Percentiles rank a stretch among this genome's conserved stretches.
phyloP scores from a whole-genome alignment of 2,329 filamentous ascomycete genomes.

The Alternaria sp. region DNA sequence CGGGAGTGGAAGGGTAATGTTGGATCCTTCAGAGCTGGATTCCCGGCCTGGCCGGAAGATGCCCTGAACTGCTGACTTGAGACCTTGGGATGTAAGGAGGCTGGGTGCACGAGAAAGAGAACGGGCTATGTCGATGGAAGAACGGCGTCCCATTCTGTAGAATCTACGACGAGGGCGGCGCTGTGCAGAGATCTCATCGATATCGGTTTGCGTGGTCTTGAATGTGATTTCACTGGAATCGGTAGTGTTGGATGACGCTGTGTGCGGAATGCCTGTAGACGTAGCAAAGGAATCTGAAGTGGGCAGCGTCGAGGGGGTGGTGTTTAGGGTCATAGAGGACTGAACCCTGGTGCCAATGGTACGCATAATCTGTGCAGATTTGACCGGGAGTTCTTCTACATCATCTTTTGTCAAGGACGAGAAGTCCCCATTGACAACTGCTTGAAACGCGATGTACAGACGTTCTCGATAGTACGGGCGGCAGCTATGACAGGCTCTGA shows the following conservation, averaged over 20 bases:
- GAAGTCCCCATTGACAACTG: conserved; percentile 51
- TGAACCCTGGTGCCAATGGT: conserved; percentile 38
- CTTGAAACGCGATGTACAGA: conserved; percentile 55
- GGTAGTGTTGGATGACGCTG: conserved; percentile 25
- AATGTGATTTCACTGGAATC: conserved; percentile 38
- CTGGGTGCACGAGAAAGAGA: conserved; percentile 26
- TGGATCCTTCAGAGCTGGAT: conserved; percentile 42
- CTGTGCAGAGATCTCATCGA: conserved; percentile 33
- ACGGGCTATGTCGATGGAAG: conserved; percentile 30
- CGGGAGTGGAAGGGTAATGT: conserved; percentile 43
- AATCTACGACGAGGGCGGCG: conserved; percentile 36
- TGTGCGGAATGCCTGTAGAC: conserved; percentile 21
- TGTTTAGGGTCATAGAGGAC: conserved; percentile 3
- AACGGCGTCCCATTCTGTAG: conserved; percentile 39
- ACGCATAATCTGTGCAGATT: conserved; percentile 47
- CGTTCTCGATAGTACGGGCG: conserved; percentile 60
- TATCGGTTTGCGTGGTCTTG: conserved; percentile 43
- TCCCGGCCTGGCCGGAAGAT: conserved; percentile 41
- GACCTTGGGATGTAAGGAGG: conserved; percentile 32
- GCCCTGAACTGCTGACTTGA: conserved; percentile 40
- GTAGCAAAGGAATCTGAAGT: conserved; percentile 18
- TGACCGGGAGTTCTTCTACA: conserved; percentile 42
- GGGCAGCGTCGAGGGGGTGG: conserved; percentile 16
- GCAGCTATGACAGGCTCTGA: conserved; percentile 59
- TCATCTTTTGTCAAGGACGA: conserved; percentile 45